Evolutionary conservation across 176 grass and related monocot genomes (phyloP).

Genomic region (Lolium rigidum): DNA sequence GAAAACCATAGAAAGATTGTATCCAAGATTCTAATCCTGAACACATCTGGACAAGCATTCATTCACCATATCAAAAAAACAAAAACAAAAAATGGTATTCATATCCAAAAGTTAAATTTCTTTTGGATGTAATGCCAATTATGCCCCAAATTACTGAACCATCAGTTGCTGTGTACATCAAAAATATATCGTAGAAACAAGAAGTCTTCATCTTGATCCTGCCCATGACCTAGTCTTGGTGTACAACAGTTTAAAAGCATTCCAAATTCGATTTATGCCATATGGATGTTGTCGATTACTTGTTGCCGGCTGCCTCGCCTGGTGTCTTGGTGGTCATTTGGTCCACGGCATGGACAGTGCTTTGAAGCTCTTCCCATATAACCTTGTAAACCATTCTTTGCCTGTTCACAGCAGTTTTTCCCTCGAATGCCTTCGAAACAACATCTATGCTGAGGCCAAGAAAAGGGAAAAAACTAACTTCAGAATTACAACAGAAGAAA

Average conservation of each 20-base stretch:
- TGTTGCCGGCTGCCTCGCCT: constrained; percentile 53
- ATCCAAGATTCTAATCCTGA: background rate
- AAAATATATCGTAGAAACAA: constrained; percentile 24
- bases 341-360: constrained; percentile 88
- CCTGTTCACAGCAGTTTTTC: constrained; percentile 80
- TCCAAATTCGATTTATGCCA: constrained; percentile 15
- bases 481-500: constrained; percentile 19
- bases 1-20: background rate
- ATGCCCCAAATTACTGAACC: background rate
- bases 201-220: background rate
- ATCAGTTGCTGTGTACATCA: constrained; percentile 16
- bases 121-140: background rate
- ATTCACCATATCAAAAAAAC: background rate
- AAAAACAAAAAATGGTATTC: background rate
- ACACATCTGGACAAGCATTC: background rate
- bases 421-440: constrained; percentile 85
- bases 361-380: constrained; percentile 96
- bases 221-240: constrained; percentile 3
- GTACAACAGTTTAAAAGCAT: constrained; percentile 19
- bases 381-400: constrained; percentile 99
- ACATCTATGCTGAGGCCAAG: constrained; percentile 71
- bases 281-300: constrained; percentile 18
- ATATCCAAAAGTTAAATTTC: background rate
- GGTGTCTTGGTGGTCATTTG: constrained; percentile 92
- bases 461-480: constrained; percentile 21